Percentiles rank a stretch among this genome's conserved stretches.
phyloP scores from a whole-genome alignment of 2,329 filamentous ascomycete species.

The Phoma sp. region DNA sequence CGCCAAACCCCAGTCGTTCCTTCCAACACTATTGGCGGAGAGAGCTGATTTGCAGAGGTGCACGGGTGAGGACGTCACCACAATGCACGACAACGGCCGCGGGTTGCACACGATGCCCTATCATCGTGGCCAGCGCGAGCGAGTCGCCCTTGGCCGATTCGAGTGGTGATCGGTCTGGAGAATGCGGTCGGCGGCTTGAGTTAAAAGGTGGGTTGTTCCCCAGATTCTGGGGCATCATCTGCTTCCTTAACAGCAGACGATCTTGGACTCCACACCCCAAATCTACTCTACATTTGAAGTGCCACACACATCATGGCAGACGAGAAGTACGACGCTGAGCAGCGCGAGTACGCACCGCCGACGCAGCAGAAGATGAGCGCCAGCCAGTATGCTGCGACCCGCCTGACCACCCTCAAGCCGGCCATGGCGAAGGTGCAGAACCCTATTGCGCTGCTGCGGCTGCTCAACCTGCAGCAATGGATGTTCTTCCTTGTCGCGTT shows the following conservation, averaged over 20 bases:
- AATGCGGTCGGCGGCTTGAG: not conserved
- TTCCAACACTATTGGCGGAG: conserved; percentile 4
- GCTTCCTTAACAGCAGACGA: not conserved
- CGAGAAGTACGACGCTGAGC: conserved; percentile 26
- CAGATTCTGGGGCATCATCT: not conserved
- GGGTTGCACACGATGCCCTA: conserved; percentile 11
- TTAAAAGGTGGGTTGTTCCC: conserved; percentile 14
- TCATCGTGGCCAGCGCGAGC: not conserved
- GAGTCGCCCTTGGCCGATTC: not conserved
- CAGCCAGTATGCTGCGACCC: conserved; percentile 61
- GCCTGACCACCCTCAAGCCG: conserved; percentile 63
- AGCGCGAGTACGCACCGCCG: conserved; percentile 24
- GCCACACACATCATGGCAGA: conserved; percentile 33
- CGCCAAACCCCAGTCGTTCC: conserved; percentile 6
- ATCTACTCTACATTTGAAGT: too few species aligned
- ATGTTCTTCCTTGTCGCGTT: conserved; percentile 62
- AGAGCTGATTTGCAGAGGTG: not conserved
- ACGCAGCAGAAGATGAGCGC: conserved; percentile 32
- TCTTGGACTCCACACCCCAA: too few species aligned
- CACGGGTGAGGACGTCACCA: conserved; percentile 25
- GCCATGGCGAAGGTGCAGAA: conserved; percentile 63
- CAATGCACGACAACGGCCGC: conserved; percentile 9
- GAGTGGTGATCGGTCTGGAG: not conserved
- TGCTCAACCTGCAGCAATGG: conserved; percentile 65
- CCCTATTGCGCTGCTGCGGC: conserved; percentile 59